phyloP scores from a whole-genome alignment of 225 moss, liverwort and hornwort species.

The Polytrichum commune region DNA sequence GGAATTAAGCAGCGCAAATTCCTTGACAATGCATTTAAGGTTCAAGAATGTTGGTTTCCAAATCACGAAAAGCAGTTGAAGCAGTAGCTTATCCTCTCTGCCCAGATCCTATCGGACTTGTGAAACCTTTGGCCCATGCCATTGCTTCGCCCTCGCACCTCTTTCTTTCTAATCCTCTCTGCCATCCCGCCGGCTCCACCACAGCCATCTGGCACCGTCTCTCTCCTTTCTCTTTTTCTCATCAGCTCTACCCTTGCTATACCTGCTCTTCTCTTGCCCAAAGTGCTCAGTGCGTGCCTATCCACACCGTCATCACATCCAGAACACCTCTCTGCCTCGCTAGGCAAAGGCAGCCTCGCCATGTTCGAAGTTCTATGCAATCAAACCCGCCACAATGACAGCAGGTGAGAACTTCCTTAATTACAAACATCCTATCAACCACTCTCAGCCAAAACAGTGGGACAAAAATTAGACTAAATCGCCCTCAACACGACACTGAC shows the following conservation, averaged over 20 bases:
- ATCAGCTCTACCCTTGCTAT: constrained; percentile 29
- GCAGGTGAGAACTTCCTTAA: too few relatives aligned
- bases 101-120: constrained; percentile 44
- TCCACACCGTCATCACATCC: constrained; percentile 16
- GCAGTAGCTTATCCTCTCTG: constrained; percentile 39
- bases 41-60: neutral
- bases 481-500: too few relatives aligned
- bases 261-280: constrained; percentile 31
- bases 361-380: constrained; percentile 9
- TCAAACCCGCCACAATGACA: too few relatives aligned
- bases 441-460: too few relatives aligned
- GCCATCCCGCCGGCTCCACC: constrained; percentile 54
- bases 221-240: constrained; percentile 48
- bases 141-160: constrained; percentile 48
- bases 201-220: constrained; percentile 57
- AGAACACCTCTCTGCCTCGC: constrained; percentile 33
- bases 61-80: constrained; percentile 38
- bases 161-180: constrained; percentile 50
- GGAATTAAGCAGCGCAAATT: too few relatives aligned
- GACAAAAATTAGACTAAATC: too few relatives aligned
- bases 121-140: constrained; percentile 54
- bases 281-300: constrained; percentile 1
- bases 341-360: constrained; percentile 30
- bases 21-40: too few relatives aligned
- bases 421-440: too few relatives aligned